phyloP scores from a whole-genome alignment of 2,329 filamentous ascomycete species.

The Fusarium subtropicale region DNA sequence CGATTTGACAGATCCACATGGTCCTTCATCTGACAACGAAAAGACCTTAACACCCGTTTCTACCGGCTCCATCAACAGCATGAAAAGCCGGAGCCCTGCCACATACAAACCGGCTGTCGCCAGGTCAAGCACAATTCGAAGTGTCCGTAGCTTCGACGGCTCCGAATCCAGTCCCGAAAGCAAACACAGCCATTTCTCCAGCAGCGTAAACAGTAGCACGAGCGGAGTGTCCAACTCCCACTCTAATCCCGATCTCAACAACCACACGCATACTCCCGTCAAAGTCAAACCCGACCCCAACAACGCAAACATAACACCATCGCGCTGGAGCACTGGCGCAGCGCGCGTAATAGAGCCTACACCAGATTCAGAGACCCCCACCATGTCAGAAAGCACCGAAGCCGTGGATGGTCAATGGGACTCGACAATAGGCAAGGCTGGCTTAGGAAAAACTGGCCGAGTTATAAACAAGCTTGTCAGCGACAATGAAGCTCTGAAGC shows the following conservation, averaged over 20 bases:
- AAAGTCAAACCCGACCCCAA: slow-evolving; percentile 54
- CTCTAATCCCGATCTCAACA: slow-evolving; percentile 53
- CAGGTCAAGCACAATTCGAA: slow-evolving; percentile 63
- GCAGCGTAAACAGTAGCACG: slow-evolving; percentile 66
- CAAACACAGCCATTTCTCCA: slow-evolving; percentile 66
- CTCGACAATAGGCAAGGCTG: slow-evolving; percentile 75
- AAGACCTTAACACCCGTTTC: slow-evolving; percentile 55
- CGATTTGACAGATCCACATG: slow-evolving; percentile 48
- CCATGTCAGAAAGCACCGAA: slow-evolving; percentile 52
- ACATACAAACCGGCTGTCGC: slow-evolving; percentile 50
- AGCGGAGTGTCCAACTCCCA: slow-evolving; percentile 60
- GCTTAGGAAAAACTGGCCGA: slow-evolving; percentile 78
- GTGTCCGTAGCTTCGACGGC: slow-evolving; percentile 67
- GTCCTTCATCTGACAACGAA: slow-evolving; percentile 41
- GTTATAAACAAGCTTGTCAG: slow-evolving; percentile 85
- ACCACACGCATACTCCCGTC: slow-evolving; percentile 50
- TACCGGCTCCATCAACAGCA: slow-evolving; percentile 56
- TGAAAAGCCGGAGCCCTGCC: slow-evolving; percentile 51
- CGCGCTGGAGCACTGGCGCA: slow-evolving; percentile 50
- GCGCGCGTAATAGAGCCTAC: slow-evolving; percentile 50
- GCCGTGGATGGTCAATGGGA: slow-evolving; percentile 64
- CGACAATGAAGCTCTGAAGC: slow-evolving; percentile 81
- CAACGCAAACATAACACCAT: slow-evolving; percentile 45
- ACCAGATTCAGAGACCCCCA: slow-evolving; percentile 43
- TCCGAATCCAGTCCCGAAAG: slow-evolving; percentile 59